These are phyloP conservation scores for Phytomonas sp. DNA, from an alignment of 208 protist genomes.

Conservation along the genomic window DNA sequence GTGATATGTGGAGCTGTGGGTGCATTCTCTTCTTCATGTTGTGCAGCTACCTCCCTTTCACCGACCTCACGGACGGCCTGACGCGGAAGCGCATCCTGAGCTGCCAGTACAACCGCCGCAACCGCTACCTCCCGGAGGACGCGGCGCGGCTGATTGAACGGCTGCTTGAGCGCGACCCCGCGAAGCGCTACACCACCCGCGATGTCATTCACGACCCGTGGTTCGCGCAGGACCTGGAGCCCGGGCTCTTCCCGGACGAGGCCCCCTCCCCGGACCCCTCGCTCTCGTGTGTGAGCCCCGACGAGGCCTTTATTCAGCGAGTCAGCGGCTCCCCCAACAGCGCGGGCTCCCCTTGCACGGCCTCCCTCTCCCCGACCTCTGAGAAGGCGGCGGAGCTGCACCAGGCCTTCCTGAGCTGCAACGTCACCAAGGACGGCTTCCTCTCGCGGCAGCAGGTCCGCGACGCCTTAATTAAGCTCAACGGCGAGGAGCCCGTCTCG, in stretches of 20 bases:
- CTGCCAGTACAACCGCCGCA: conserved; percentile 77
- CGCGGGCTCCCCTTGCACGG: too few relatives aligned
- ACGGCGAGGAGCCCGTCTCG: conserved; percentile 43
- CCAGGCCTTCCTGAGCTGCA: conserved; percentile 66
- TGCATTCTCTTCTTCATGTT: conserved; percentile 98
- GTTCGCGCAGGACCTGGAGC: conserved; percentile 73
- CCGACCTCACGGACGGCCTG: conserved; percentile 67
- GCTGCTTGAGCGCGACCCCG: conserved; percentile 58
- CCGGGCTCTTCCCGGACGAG: conserved; percentile 49
- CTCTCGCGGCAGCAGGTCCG: conserved; percentile 74
- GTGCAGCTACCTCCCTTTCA: conserved; percentile 96
- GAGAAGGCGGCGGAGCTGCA: conserved; percentile 45
- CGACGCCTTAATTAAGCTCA: conserved; percentile 86
- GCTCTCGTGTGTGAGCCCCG: neutral
- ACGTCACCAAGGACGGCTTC: conserved; percentile 71
- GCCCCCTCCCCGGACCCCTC: neutral
- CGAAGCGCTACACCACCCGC: conserved; percentile 50
- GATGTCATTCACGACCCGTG: conserved; percentile 75
- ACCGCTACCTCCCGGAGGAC: conserved; percentile 55
- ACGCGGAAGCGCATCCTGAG: conserved; percentile 83
- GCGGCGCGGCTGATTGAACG: conserved; percentile 72
- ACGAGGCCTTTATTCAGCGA: conserved; percentile 50
- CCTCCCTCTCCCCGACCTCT: conserved; percentile 23
- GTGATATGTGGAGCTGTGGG: conserved; percentile 96
- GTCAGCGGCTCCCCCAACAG: too few relatives aligned